Evolutionary conservation across 2,329 filamentous ascomycete genomes (phyloP), one percentile per base, ranked within the genome.

Genomic region (Diaporthe citri): DNA sequence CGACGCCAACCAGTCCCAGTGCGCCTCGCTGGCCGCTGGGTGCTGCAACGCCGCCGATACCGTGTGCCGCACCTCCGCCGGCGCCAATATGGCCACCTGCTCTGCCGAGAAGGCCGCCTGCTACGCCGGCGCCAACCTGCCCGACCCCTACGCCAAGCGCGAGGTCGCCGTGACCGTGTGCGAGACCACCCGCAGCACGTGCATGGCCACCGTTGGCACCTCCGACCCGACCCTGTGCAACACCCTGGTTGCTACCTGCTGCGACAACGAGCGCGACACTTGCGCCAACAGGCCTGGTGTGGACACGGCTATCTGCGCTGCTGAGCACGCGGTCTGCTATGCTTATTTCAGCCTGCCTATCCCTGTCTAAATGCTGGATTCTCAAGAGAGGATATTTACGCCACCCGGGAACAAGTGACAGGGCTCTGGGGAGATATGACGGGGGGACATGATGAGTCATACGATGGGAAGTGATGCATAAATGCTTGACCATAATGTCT

Each of bases 231-330:
- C 59, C 59, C 39, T 46, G 39, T 62, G 39, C 39, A 31, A 62
- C 15, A 62, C 59, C 59, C 59, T 62, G 39, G 59, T 62, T 31
- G 59, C 59, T 5, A 62, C 59, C 59, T 62, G 59, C 39, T 62
- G 59, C n/a, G 8, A 62, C 25, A 46, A 62, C 39, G 39, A 2
- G 5, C 39, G 59, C 25, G 59, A 62, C 17, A 6, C 3, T 1
- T 62, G 59, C 39, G 59, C 15, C 1, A 4, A 62, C 15, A 46
- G 25, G 59, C 36, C 59, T 31, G 39, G 59, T 31, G 25, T 62
- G n/a, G 39, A 43, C 5, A 62, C 59, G 59, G 59, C 59, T 12
- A 62, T 62, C 1, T 62, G 59, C 17, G 39, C 39, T 31, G 9
- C 59, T 31, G 39, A 62, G 59, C 59, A 62, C 39, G 59, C 39